Conservation (phyloP, 1,284 basidiomycete species). For the Tilletia walkeri region DNA sequence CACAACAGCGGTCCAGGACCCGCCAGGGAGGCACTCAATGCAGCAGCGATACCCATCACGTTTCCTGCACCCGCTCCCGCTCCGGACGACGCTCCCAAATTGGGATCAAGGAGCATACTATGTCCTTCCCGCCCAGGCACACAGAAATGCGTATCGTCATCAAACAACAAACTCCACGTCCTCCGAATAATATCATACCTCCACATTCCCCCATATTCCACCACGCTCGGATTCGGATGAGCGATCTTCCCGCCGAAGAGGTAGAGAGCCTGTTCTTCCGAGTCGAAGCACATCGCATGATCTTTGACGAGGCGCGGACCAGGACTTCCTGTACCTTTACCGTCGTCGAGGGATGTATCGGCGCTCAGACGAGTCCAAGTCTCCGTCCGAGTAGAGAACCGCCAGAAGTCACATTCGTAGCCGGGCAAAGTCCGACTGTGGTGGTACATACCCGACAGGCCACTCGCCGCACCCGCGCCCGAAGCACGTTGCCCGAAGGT, state of each 20-base stretch:
- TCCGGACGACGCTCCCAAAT: background rate
- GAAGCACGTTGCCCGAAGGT: background rate
- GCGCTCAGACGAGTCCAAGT: conserved; percentile 51
- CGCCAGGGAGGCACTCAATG: conserved; percentile 30
- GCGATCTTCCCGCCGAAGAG: conserved; percentile 74
- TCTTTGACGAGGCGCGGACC: conserved; percentile 71
- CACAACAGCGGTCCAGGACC: conserved; percentile 43
- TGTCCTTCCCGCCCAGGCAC: conserved; percentile 49
- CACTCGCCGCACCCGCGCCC: background rate
- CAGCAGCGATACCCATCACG: conserved; percentile 23
- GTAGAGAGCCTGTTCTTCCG: conserved; percentile 70
- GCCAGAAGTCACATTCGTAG: conserved; percentile 52
- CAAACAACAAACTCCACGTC: conserved; percentile 49
- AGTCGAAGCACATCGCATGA: conserved; percentile 76
- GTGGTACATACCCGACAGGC: background rate
- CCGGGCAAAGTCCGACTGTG: conserved; percentile 18
- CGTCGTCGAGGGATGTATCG: conserved; percentile 60
- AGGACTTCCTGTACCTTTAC: conserved; percentile 40
- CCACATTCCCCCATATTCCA: conserved; percentile 55
- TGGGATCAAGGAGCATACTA: conserved; percentile 51
- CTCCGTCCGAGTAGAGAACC: conserved; percentile 52
- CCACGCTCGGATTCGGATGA: conserved; percentile 58
- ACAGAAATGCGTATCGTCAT: conserved; percentile 35
- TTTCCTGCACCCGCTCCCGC: conserved; percentile 2
- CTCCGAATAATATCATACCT: conserved; percentile 49